Conservation (phyloP, 1,284 basidiomycete species). For the Pascua sp. region DNA sequence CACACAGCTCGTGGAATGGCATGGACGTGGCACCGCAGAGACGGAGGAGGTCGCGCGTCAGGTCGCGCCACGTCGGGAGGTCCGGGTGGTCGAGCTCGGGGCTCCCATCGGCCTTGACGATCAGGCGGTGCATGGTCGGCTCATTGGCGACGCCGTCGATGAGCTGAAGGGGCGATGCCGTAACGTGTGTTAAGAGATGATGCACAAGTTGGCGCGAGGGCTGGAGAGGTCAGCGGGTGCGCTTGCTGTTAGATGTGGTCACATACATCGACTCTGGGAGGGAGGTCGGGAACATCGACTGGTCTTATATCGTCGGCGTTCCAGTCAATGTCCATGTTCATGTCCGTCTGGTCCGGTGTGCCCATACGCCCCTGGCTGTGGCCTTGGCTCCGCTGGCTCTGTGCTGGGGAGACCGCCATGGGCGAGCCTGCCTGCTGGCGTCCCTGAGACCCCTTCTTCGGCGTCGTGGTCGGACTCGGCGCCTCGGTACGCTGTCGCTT, state of each 20-base stretch:
- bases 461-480: conserved; percentile 22
- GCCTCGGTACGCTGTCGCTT: conserved; percentile 31
- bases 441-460: conserved; percentile 4
- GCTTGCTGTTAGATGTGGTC: too few relatives aligned
- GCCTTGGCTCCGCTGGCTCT: conserved; percentile 2
- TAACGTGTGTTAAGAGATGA: too few relatives aligned
- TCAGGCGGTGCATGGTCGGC: conserved; percentile 32
- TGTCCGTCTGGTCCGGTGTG: not conserved
- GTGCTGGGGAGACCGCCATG: conserved; percentile 3
- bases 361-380: not conserved
- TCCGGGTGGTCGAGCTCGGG: not conserved
- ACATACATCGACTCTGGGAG: too few relatives aligned
- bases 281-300: too few relatives aligned
- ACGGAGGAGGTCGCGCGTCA: conserved; percentile 7
- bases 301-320: conserved; percentile 4
- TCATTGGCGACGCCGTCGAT: conserved; percentile 5
- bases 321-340: conserved; percentile 14
- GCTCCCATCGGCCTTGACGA: conserved; percentile 1
- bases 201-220: too few relatives aligned
- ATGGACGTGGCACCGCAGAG: conserved; percentile 19
- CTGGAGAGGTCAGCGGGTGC: too few relatives aligned
- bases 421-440: conserved; percentile 4
- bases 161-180: conserved; percentile 19
- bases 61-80: not conserved
- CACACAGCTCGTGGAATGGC: conserved; percentile 12